A percentile compares a stretch with the other conserved stretches of the same genome.
These are phyloP conservation scores for Lachancea nothofagi DNA, from an alignment of 805 yeast species.

Conservation along the genomic window DNA sequence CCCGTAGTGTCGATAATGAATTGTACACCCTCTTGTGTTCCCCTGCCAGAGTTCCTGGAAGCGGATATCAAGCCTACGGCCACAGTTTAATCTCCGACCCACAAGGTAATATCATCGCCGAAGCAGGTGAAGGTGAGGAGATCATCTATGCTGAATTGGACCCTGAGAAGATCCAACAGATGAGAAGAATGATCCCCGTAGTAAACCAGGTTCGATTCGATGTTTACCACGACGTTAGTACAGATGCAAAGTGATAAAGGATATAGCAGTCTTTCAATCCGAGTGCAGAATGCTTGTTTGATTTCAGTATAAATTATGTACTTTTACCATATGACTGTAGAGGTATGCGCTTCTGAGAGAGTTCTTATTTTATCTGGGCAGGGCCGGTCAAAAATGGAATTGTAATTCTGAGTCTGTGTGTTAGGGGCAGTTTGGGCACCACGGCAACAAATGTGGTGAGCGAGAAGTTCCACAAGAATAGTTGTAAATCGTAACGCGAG, in stretches of 20 bases:
- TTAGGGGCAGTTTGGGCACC: slow-evolving; percentile 81
- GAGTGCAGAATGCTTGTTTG: not conserved
- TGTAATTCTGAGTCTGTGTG: slow-evolving; percentile 70
- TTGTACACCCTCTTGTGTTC: slow-evolving; percentile 73
- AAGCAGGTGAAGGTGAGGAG: slow-evolving; percentile 76
- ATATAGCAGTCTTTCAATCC: too few relatives aligned
- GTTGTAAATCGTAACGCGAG: slow-evolving; percentile 72
- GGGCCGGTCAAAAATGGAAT: slow-evolving; percentile 44
- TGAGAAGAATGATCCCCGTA: slow-evolving; percentile 66
- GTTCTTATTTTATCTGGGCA: slow-evolving; percentile 31
- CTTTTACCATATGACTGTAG: not conserved
- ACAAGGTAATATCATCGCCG: slow-evolving; percentile 52
- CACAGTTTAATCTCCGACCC: slow-evolving; percentile 64
- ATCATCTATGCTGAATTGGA: slow-evolving; percentile 70
- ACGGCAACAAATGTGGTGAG: slow-evolving; percentile 81
- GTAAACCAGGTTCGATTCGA: slow-evolving; percentile 67
- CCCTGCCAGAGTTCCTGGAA: slow-evolving; percentile 71
- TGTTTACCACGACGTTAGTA: slow-evolving; percentile 36
- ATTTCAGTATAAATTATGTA: not conserved
- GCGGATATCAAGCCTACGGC: slow-evolving; percentile 59
- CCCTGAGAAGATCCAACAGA: slow-evolving; percentile 49
- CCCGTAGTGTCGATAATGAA: slow-evolving; percentile 74
- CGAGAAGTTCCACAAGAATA: slow-evolving; percentile 67
- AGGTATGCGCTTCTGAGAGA: not conserved
- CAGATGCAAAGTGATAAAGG: slow-evolving; percentile 7